These are phyloP conservation scores for Penicillium sp. DNA, from an alignment of 2,329 filamentous ascomycete species.

Conservation along the genomic window DNA sequence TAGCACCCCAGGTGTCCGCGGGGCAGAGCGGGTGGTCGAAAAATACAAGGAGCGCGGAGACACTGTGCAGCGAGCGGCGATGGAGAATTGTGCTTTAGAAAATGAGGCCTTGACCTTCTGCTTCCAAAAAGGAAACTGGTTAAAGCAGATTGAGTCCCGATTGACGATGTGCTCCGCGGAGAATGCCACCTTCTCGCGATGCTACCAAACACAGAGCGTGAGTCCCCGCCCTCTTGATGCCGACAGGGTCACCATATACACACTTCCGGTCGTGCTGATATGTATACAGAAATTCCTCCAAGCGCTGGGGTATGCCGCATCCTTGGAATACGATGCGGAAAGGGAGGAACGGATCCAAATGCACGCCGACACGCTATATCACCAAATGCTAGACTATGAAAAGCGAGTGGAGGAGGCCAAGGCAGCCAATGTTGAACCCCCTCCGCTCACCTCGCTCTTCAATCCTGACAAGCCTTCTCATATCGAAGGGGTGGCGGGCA, in stretches of 20 bases:
- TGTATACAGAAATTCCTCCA: constrained; percentile 73
- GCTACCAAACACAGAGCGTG: constrained; percentile 85
- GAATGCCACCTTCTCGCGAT: constrained; percentile 76
- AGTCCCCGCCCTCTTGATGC: constrained; percentile 25
- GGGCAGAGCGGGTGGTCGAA: constrained; percentile 80
- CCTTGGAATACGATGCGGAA: constrained; percentile 62
- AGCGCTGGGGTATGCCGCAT: constrained; percentile 81
- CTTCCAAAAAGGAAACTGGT: constrained; percentile 70
- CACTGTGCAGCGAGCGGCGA: constrained; percentile 74
- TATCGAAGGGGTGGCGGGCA: constrained; percentile 10
- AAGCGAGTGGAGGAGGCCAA: constrained; percentile 64
- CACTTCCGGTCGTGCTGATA: constrained; percentile 1
- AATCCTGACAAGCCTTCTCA: constrained; percentile 34
- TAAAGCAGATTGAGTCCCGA: constrained; percentile 54
- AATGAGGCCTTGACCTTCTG: constrained; percentile 82
- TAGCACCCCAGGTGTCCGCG: constrained; percentile 71
- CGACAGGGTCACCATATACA: neutral
- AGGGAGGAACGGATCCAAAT: constrained; percentile 90
- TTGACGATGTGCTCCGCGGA: constrained; percentile 80
- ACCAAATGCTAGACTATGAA: constrained; percentile 84
- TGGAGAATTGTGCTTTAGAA: constrained; percentile 91
- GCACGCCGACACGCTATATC: constrained; percentile 89
- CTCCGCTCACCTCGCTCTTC: constrained; percentile 48
- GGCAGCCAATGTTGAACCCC: constrained; percentile 44
- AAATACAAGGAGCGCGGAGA: constrained; percentile 80